Conservation (phyloP, 257 asterid genomes). For the Nyctanthes arbortristis region DNA sequence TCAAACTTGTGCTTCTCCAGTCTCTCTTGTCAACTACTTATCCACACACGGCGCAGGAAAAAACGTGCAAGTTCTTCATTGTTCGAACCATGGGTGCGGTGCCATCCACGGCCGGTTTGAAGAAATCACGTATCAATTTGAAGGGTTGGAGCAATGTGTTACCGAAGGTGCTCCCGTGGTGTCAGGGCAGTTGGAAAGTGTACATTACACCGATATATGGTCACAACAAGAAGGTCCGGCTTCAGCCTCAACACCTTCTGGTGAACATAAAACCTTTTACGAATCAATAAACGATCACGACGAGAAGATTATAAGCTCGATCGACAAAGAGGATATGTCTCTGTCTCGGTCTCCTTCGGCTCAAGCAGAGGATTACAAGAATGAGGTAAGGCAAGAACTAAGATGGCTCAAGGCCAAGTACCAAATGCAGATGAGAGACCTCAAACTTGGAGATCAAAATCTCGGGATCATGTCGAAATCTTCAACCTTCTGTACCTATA, state of each 20-base stretch:
- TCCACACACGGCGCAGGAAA: slow-evolving; percentile 22
- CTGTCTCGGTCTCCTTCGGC: slow-evolving; percentile 16
- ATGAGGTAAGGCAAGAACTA: slow-evolving; percentile 39
- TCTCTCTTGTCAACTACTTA: slow-evolving; percentile 35
- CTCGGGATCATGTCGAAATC: slow-evolving; percentile 24
- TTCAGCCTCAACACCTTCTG: neutral
- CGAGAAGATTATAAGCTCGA: neutral
- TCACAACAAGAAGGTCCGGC: neutral
- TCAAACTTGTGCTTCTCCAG: slow-evolving; percentile 41
- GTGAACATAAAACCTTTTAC: slow-evolving; percentile 28
- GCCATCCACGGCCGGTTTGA: slow-evolving; percentile 57
- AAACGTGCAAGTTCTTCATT: slow-evolving; percentile 30
- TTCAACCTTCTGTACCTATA: slow-evolving; percentile 7
- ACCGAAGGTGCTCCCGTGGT: slow-evolving; percentile 20
- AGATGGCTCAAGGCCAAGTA: slow-evolving; percentile 44
- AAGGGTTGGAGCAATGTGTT: slow-evolving; percentile 27
- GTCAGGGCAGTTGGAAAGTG: slow-evolving; percentile 30
- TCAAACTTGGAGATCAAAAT: slow-evolving; percentile 26
- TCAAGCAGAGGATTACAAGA: slow-evolving; percentile 29
- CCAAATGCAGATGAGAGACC: slow-evolving; percentile 31
- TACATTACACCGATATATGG: slow-evolving; percentile 34
- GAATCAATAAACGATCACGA: slow-evolving; percentile 13
- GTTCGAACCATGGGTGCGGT: slow-evolving; percentile 45
- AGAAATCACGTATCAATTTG: slow-evolving; percentile 42
- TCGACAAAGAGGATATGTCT: neutral